Evolutionary conservation across 148 eudicot species (phyloP).

Genomic region (Chenopodium formosanum): DNA sequence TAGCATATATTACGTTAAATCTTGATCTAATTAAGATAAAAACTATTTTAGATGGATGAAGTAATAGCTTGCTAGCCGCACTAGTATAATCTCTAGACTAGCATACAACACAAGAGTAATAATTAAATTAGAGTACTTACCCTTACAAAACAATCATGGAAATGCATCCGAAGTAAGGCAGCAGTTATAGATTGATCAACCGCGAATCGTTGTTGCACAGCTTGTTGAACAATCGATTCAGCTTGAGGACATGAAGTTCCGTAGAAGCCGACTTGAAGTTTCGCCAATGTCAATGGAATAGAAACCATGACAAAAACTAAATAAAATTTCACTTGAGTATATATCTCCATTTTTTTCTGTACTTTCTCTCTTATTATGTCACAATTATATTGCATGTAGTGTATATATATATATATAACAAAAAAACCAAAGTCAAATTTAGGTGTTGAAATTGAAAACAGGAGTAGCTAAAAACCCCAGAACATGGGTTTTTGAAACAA

Average conservation of each 20-base stretch:
- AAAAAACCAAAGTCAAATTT: too few relatives aligned
- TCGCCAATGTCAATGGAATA: constrained; percentile 11
- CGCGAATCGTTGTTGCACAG: constrained; percentile 9
- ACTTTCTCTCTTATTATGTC: too few relatives aligned
- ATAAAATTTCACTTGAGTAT: neutral
- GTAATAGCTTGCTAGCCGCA: too few relatives aligned
- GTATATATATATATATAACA: too few relatives aligned
- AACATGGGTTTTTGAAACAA: neutral
- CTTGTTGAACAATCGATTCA: constrained; percentile 18
- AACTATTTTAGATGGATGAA: too few relatives aligned
- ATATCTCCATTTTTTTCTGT: neutral
- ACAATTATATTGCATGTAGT: neutral
- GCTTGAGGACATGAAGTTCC: constrained; percentile 20
- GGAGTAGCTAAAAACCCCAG: too few relatives aligned
- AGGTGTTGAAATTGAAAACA: too few relatives aligned
- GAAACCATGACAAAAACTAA: neutral
- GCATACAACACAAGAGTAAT: too few relatives aligned
- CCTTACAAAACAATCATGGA: constrained; percentile 51
- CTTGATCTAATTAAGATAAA: too few relatives aligned
- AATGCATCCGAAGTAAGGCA: constrained; percentile 37
- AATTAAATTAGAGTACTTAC: constrained; percentile 21
- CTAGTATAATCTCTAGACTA: too few relatives aligned
- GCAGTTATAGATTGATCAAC: constrained; percentile 18
- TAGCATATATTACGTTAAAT: too few relatives aligned
- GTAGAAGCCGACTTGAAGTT: constrained; percentile 21